Evolutionary conservation across 1,284 basidiomycete species (phyloP).

Genomic region (Ustilago shanxiensis): DNA sequence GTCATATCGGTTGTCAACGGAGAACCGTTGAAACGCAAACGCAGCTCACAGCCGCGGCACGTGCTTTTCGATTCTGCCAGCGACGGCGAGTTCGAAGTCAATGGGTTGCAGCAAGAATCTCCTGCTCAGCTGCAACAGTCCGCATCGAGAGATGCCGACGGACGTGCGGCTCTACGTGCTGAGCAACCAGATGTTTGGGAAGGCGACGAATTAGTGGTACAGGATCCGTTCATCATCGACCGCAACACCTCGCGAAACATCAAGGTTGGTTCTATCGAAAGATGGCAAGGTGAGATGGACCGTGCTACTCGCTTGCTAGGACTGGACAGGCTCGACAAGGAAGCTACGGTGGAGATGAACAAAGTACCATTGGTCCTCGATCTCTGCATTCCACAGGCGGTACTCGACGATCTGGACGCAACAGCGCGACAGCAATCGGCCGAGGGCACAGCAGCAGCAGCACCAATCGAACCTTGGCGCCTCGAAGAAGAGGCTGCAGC

Average conservation of each 20-base stretch:
- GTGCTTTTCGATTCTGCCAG: constrained; percentile 23
- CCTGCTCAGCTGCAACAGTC: background rate
- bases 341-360: background rate
- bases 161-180: constrained; percentile 16
- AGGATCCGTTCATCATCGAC: constrained; percentile 70
- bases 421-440: background rate
- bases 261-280: constrained; percentile 21
- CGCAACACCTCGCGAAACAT: constrained; percentile 69
- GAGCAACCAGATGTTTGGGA: constrained; percentile 64
- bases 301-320: constrained; percentile 21
- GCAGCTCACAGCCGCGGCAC: constrained; percentile 11
- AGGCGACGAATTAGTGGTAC: constrained; percentile 64
- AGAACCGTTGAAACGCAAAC: constrained; percentile 17
- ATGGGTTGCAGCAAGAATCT: background rate
- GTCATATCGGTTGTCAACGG: constrained; percentile 41
- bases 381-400: constrained; percentile 21
- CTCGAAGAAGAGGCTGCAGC: constrained; percentile 22
- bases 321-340: background rate
- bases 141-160: constrained; percentile 20
- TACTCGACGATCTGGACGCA: constrained; percentile 7
- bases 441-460: too few species aligned
- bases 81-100: constrained; percentile 3
- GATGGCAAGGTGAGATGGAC: constrained; percentile 33
- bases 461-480: constrained; percentile 10
- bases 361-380: constrained; percentile 34